Percentiles rank a stretch among this genome's conserved stretches.
Conservation (phyloP, 768 basidiomycete species). For the Suillus variegatus region DNA sequence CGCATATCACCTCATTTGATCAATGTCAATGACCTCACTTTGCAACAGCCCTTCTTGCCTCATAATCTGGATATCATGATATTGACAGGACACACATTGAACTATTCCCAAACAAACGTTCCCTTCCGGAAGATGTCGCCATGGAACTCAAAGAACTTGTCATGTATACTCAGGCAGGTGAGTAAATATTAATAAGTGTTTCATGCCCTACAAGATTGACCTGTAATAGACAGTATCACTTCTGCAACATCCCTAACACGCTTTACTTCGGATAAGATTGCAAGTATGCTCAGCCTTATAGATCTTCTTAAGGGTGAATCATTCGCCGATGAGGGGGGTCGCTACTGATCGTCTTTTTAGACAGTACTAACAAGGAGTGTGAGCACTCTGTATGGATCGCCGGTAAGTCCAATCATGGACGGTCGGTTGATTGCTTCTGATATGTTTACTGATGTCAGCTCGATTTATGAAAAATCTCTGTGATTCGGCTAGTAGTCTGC, state of each 20-base stretch:
- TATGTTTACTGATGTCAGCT: conserved; percentile 23
- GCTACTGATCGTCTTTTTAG: background rate
- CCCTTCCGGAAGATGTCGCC: conserved; percentile 15
- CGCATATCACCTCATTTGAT: background rate
- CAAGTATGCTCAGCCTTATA: conserved; percentile 35
- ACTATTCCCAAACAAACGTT: conserved; percentile 17
- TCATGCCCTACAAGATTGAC: background rate
- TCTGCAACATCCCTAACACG: conserved; percentile 40
- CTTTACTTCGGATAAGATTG: conserved; percentile 35
- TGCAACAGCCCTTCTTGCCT: background rate
- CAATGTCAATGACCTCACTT: background rate
- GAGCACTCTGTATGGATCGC: conserved; percentile 8
- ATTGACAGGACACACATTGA: conserved; percentile 1
- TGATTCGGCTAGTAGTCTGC: conserved; percentile 13
- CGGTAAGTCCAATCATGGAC: background rate
- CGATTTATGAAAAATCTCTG: conserved; percentile 45
- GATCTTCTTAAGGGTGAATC: conserved; percentile 5
- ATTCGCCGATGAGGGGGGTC: no score
- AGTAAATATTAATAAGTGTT: background rate
- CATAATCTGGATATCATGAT: background rate
- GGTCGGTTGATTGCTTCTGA: background rate
- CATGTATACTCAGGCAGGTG: conserved; percentile 8
- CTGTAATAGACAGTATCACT: conserved; percentile 36
- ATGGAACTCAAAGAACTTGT: conserved; percentile 9
- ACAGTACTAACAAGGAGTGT: background rate